Conservation (phyloP, 371 early-diverging fungal genomes). For the Mucor indicus region DNA sequence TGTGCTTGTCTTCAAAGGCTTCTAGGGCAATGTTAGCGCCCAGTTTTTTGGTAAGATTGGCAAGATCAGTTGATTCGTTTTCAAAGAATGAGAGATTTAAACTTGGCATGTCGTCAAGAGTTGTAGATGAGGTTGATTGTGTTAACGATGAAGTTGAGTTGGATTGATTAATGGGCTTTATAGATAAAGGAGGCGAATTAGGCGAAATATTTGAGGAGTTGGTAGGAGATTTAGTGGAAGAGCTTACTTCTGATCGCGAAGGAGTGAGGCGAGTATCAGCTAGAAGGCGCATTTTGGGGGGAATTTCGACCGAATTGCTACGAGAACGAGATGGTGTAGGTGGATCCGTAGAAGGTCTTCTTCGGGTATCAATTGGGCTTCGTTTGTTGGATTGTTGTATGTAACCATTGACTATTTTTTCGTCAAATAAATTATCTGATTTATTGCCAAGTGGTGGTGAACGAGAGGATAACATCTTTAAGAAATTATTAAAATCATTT, state of each 20-base stretch:
- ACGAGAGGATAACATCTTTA: background rate
- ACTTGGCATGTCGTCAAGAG: constrained; percentile 15
- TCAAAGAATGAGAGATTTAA: constrained; percentile 46
- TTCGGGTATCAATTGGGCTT: background rate
- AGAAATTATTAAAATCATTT: background rate
- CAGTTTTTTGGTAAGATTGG: constrained; percentile 39
- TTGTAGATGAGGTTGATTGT: background rate
- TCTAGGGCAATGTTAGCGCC: constrained; percentile 30
- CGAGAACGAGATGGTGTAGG: constrained; percentile 38
- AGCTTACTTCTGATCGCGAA: constrained; percentile 21
- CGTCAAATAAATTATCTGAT: too few species aligned
- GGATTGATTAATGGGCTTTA: constrained; percentile 1
- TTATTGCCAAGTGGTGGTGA: background rate
- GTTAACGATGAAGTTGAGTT: constrained; percentile 2
- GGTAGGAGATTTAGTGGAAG: background rate
- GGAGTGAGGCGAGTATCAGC: constrained; percentile 6
- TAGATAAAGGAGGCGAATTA: constrained; percentile 18
- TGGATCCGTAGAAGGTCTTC: constrained; percentile 6
- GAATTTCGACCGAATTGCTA: constrained; percentile 34
- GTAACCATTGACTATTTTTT: too few species aligned
- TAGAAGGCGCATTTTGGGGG: constrained; percentile 11
- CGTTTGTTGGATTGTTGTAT: background rate
- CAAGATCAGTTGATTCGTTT: constrained; percentile 40
- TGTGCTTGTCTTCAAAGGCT: constrained; percentile 3
- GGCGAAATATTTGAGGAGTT: constrained; percentile 2